Conservation (phyloP, 352 stramenopile genomes). For the Globisporangium solare region DNA sequence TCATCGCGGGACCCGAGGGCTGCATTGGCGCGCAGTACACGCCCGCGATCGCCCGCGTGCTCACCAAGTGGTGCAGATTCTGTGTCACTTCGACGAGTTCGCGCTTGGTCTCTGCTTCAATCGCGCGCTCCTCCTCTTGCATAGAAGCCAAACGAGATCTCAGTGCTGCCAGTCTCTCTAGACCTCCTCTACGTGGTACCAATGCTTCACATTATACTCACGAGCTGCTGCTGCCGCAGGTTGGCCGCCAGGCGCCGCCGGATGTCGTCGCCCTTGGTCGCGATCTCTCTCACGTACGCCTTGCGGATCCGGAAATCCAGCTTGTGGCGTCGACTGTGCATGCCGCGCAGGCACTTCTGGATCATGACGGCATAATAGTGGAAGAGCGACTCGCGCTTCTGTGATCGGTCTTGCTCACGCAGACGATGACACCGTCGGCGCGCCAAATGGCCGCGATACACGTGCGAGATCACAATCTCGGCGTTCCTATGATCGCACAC, state of each 20-base stretch:
- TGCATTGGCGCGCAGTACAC: constrained; percentile 60
- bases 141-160: too few relatives aligned
- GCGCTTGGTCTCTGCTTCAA: constrained; percentile 27
- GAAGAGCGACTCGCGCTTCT: constrained; percentile 27
- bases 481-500: constrained; percentile 25
- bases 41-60: constrained; percentile 41
- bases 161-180: too few relatives aligned
- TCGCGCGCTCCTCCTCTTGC: constrained; percentile 30
- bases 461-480: constrained; percentile 43
- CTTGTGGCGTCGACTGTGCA: constrained; percentile 35
- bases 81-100: constrained; percentile 52
- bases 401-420: constrained; percentile 12
- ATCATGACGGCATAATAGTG: constrained; percentile 50
- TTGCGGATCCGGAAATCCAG: constrained; percentile 63
- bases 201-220: constrained; percentile 3
- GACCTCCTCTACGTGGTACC: background rate
- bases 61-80: constrained; percentile 62
- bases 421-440: constrained; percentile 24
- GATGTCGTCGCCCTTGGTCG: constrained; percentile 44
- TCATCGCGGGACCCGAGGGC: constrained; percentile 25
- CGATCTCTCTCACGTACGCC: constrained; percentile 45
- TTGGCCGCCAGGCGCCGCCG: constrained; percentile 37
- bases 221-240: constrained; percentile 32
- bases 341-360: constrained; percentile 49
- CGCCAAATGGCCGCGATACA: constrained; percentile 57